Conservation (phyloP, 805 yeast species). For the Candida broadrunensis region DNA sequence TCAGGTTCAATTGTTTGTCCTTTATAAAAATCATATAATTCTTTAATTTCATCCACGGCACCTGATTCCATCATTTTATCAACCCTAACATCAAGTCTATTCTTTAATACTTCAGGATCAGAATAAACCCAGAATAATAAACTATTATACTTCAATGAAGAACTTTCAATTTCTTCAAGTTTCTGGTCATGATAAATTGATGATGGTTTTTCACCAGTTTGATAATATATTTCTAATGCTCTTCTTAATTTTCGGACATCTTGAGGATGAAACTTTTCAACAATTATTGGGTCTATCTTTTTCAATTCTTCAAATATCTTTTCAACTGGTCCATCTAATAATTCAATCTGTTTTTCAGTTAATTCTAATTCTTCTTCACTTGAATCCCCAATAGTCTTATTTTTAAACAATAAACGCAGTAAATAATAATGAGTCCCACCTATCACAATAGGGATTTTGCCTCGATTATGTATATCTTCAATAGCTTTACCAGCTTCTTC, state of each 20-base stretch:
- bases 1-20: conserved; percentile 37
- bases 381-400: conserved; percentile 53
- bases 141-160: conserved; percentile 55
- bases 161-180: conserved; percentile 35
- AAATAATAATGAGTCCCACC: conserved; percentile 97
- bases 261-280: conserved; percentile 86
- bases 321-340: conserved; percentile 58
- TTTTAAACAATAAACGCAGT: conserved; percentile 70
- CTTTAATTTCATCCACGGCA: conserved; percentile 64
- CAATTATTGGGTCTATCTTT: conserved; percentile 65
- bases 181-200: conserved; percentile 65
- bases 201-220: conserved; percentile 67
- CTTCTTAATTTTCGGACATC: conserved; percentile 76
- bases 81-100: conserved; percentile 73
- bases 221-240: conserved; percentile 74
- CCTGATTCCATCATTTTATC: conserved; percentile 78
- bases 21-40: conserved; percentile 49
- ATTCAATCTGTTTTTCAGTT: conserved; percentile 23
- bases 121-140: conserved; percentile 83
- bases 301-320: conserved; percentile 46
- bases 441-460: conserved; percentile 80
- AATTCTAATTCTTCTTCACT: conserved; percentile 25
- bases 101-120: conserved; percentile 52
- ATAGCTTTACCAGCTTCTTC: conserved; percentile 65
- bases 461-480: conserved; percentile 59